Conservation (phyloP, 192 early-diverging fungal genomes). For the Linnemannia zychae region DNA sequence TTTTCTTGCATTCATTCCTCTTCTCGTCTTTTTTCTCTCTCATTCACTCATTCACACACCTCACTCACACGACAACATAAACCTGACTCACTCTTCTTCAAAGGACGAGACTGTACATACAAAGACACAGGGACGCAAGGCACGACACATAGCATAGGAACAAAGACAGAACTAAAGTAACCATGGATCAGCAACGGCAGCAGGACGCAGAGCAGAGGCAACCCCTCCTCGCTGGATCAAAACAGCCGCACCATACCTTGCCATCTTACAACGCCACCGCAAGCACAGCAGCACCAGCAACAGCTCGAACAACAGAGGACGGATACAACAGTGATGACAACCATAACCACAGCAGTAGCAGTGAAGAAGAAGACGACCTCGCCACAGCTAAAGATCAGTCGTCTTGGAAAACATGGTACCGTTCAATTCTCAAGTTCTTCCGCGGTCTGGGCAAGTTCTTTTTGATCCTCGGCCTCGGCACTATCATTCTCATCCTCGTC, state of each 20-base stretch:
- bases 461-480: conserved; percentile 47
- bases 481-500: conserved; percentile 33
- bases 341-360: neutral
- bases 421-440: conserved; percentile 36
- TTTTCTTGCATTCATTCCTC: neutral
- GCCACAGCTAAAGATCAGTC: conserved; percentile 9
- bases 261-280: conserved; percentile 1
- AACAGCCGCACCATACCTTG: neutral
- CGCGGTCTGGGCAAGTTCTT: conserved; percentile 55
- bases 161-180: neutral
- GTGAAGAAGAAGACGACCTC: conserved; percentile 24
- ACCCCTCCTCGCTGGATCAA: conserved; percentile 1
- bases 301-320: neutral
- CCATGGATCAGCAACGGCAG: neutral
- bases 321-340: neutral
- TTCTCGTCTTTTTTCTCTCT: neutral
- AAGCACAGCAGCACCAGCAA: neutral
- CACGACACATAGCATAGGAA: neutral
- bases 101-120: too few species aligned
- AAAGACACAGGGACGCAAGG: neutral
- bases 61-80: neutral
- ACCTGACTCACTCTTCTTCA: neutral
- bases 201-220: neutral
- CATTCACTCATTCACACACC: neutral
- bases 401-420: conserved; percentile 33